Percentiles rank a stretch among this genome's conserved stretches.
These are phyloP conservation scores for Glarea lozoyensis DNA, from an alignment of 495 filamentous ascomycete species.

Conservation along the genomic window DNA sequence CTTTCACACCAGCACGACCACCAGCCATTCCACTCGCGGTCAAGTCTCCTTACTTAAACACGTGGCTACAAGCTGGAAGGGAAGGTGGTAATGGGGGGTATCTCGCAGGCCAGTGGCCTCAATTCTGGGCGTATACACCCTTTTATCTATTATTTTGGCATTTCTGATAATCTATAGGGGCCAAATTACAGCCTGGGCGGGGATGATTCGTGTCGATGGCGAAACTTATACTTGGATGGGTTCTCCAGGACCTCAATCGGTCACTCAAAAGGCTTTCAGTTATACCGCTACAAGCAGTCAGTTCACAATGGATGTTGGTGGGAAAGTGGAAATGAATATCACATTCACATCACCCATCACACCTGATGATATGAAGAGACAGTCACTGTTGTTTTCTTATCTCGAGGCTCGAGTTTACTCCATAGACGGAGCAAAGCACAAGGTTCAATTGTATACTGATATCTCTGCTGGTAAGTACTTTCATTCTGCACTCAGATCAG, in stretches of 20 bases:
- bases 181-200: slow-evolving; percentile 66
- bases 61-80: slow-evolving; percentile 60
- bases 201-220: slow-evolving; percentile 48
- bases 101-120: slow-evolving; percentile 43
- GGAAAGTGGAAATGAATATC: slow-evolving; percentile 58
- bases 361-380: slow-evolving; percentile 75
- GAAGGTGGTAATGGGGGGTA: slow-evolving; percentile 66
- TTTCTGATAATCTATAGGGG: slow-evolving; percentile 30
- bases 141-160: slow-evolving; percentile 26
- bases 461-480: slow-evolving; percentile 61
- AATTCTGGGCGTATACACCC: slow-evolving; percentile 7
- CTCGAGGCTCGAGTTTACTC: slow-evolving; percentile 57
- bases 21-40: slow-evolving; percentile 75
- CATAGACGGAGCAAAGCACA: slow-evolving; percentile 46
- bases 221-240: slow-evolving; percentile 55
- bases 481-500: slow-evolving; percentile 29
- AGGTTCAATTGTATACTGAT: slow-evolving; percentile 78
- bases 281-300: slow-evolving; percentile 87
- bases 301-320: slow-evolving; percentile 67
- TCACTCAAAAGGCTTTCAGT: slow-evolving; percentile 43
- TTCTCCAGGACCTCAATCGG: slow-evolving; percentile 20
- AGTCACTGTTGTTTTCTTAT: slow-evolving; percentile 87
- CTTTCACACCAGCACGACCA: slow-evolving; percentile 44
- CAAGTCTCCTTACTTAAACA: slow-evolving; percentile 73
- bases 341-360: slow-evolving; percentile 88